Base-by-base conservation (phyloP, 2,329 filamentous ascomycete species). In the Dactylonectria estremocensis region DNA sequence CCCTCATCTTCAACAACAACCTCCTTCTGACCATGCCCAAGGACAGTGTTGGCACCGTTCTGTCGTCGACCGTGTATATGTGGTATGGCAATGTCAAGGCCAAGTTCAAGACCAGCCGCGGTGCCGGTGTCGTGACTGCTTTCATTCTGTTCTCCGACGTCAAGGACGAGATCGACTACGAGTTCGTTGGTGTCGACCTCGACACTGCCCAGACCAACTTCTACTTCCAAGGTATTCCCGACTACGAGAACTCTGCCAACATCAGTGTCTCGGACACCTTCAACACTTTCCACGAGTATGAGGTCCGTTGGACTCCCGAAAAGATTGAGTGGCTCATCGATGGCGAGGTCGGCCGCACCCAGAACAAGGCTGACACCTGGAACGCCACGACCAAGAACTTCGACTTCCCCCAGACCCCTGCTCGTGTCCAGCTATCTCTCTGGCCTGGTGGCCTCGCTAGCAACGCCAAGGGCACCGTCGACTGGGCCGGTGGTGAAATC, bases 91-190 rank as follows among this genome's bases (percentile, higher is more conserved):
- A 93, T 81, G 91, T 97, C 76, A 93, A 92, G 80, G 94, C 94
- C 61, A 93, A 85, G 64, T 86, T 98, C 81, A 96, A 94, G 86
- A 95, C 95, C 0, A 92, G 92, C 71, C 91, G 93, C 77, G 95
- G 95, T 65, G 84, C 86, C 52, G 96, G 96, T 86, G 96, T 99
- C 22, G 93, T 99, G n/a, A 97, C 95, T 2, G 95, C 95, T 33
- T 99, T 99, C 80, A 99, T 99, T 80, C 86, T 98, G 78, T 90
- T 98, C 81, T 95, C 93, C 40, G 95, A 98, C 77, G 93, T 97
- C 77, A 97, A 98, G 87, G 96, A 99, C 78, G 96, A 99, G 83
- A 97, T 99, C 77, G 96, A 99, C 84, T 98, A 94, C 80, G 96
- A 99, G 81, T 98, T 93, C 80, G 89, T 99, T 61, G 96, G 96